A percentile compares a stretch with the other conserved stretches of the same genome.
phyloP scores from a whole-genome alignment of 305 asterid genomes.

The Striga hermonthica region DNA sequence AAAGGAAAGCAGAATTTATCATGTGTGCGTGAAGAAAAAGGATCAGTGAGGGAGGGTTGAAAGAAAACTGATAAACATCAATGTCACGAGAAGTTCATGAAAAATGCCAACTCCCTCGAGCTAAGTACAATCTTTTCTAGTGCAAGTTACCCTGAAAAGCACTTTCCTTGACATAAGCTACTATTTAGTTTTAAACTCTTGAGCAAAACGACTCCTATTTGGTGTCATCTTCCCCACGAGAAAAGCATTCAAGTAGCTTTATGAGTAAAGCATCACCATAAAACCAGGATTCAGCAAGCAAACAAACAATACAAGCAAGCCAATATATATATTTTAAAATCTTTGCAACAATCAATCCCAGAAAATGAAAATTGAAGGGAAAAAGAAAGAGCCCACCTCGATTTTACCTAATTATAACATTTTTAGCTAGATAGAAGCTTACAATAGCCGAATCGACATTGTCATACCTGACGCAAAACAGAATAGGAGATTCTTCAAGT shows the following conservation, averaged over 20 bases:
- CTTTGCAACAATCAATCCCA: not conserved
- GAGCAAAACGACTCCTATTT: conserved; percentile 33
- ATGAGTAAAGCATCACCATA: conserved; percentile 60
- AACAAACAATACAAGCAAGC: conserved; percentile 40
- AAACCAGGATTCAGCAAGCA: conserved; percentile 43
- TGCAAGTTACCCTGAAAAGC: conserved; percentile 29
- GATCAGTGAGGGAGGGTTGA: not conserved
- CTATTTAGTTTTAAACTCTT: conserved; percentile 23
- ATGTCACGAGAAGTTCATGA: conserved; percentile 66
- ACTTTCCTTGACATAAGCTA: conserved; percentile 25
- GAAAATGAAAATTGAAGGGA: not conserved
- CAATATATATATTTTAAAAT: not conserved
- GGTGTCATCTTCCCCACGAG: conserved; percentile 32
- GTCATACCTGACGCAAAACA: conserved; percentile 45
- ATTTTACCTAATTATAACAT: not conserved
- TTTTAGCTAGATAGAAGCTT: conserved; percentile 20
- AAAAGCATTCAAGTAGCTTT: conserved; percentile 45
- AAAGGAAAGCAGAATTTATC: conserved; percentile 17
- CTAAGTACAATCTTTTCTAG: conserved; percentile 31
- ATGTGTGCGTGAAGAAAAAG: conserved; percentile 2
- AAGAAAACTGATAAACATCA: conserved; percentile 31
- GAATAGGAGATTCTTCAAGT: conserved; percentile 42
- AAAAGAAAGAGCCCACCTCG: conserved; percentile 33
- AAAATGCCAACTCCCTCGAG: conserved; percentile 47
- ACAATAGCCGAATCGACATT: conserved; percentile 30